Percentiles rank a stretch among this genome's conserved stretches.
These are phyloP conservation scores for Echeveria elegans DNA, from an alignment of 164 flowering plant species.

Conservation along the genomic window DNA sequence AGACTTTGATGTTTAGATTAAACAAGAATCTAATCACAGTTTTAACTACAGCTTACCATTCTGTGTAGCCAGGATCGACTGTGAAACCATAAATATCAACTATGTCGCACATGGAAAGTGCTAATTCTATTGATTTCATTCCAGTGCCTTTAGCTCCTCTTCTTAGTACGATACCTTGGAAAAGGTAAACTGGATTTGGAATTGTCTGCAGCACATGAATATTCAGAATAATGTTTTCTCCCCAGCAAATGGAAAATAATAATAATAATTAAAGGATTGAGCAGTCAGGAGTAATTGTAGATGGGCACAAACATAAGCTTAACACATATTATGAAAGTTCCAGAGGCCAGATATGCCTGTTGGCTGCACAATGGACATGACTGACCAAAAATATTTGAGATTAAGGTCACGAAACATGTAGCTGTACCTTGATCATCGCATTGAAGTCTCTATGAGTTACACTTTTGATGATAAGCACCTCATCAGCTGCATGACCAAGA, in stretches of 20 bases:
- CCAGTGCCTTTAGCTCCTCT: conserved; percentile 99
- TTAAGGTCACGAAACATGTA: neutral
- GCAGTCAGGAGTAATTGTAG: neutral
- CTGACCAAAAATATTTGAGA: neutral
- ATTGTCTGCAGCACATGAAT: conserved; percentile 46
- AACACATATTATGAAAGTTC: no score
- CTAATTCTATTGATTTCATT: conserved; percentile 95
- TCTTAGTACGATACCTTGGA: conserved; percentile 94
- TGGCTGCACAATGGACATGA: neutral
- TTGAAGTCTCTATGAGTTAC: conserved; percentile 92
- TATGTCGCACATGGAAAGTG: conserved; percentile 96
- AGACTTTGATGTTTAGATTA: neutral
- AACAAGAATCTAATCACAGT: neutral
- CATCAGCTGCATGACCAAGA: conserved; percentile 56
- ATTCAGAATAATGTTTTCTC: neutral
- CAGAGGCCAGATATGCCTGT: no score
- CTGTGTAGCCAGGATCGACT: conserved; percentile 97
- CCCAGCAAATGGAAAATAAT: neutral
- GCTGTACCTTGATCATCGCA: conserved; percentile 71
- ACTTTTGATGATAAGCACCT: conserved; percentile 94
- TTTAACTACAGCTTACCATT: conserved; percentile 48
- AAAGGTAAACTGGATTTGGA: conserved; percentile 95
- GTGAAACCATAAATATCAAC: conserved; percentile 98
- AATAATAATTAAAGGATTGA: neutral
- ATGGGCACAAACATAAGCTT: no score